phyloP scores from a whole-genome alignment of 2,329 filamentous ascomycete genomes.

The Anisogramma anomala region DNA sequence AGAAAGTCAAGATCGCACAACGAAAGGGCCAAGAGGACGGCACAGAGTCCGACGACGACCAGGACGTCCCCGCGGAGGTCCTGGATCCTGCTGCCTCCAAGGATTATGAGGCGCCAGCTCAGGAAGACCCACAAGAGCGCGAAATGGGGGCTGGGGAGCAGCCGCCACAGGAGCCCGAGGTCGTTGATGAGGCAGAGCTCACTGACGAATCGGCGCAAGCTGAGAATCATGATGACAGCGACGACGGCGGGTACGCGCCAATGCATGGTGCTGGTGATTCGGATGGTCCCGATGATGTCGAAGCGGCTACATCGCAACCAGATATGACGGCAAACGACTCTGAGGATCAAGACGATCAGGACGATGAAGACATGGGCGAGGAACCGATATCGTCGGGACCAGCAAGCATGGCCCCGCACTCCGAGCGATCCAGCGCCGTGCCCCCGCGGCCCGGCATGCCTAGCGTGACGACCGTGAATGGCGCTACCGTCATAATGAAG shows the following conservation, averaged over 20 bases:
- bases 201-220: neutral
- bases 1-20: slow-evolving; percentile 39
- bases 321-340: too few relatives aligned
- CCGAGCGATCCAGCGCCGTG: slow-evolving; percentile 4
- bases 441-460: slow-evolving; percentile 3
- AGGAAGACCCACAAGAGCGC: neutral
- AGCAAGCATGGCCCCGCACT: slow-evolving; percentile 7
- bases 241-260: slow-evolving; percentile 1
- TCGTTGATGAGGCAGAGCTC: neutral
- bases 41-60: neutral
- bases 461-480: neutral
- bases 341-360: too few relatives aligned
- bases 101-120: neutral
- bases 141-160: neutral
- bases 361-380: slow-evolving; percentile 16
- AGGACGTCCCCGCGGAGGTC: neutral
- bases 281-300: slow-evolving; percentile 11
- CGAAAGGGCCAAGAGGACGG: slow-evolving; percentile 19
- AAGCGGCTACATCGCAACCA: too few relatives aligned
- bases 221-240: neutral
- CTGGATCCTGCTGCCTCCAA: neutral
- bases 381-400: slow-evolving; percentile 16
- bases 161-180: neutral
- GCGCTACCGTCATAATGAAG: neutral
- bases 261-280: slow-evolving; percentile 14